phyloP scores from a whole-genome alignment of 331 rosid species.

The Saraca asoca region DNA sequence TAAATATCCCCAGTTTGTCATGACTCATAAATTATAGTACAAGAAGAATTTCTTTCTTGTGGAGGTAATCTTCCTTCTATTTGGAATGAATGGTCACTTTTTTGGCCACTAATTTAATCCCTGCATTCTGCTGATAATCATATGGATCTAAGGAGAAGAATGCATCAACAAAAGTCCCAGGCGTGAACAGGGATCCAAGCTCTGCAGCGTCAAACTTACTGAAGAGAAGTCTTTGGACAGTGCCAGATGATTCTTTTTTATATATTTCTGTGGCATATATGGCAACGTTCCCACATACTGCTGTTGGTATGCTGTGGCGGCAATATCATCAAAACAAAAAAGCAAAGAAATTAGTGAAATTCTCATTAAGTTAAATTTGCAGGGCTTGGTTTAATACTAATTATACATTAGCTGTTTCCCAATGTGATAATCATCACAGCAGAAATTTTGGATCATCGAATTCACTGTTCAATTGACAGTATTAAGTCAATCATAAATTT shows the following conservation, averaged over 20 bases:
- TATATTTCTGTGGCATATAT: constrained; percentile 79
- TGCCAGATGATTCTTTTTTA: constrained; percentile 62
- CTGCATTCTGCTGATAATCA: constrained; percentile 84
- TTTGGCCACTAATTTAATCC: constrained; percentile 74
- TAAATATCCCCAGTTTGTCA: too few relatives aligned
- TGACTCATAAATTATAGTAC: too few relatives aligned
- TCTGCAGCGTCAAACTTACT: constrained; percentile 69
- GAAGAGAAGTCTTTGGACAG: constrained; percentile 57
- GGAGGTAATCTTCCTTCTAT: constrained; percentile 25
- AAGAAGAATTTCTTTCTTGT: too few relatives aligned
- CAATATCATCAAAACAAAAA: neutral
- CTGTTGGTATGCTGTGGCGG: constrained; percentile 70
- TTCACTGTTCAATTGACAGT: constrained; percentile 9
- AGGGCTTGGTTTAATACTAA: neutral
- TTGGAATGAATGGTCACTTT: constrained; percentile 67
- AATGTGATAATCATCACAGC: constrained; percentile 12
- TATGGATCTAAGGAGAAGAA: constrained; percentile 77
- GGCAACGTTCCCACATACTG: constrained; percentile 49
- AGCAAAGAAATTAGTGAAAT: constrained; percentile 26
- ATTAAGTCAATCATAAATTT: neutral
- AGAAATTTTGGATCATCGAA: constrained; percentile 8
- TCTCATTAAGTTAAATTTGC: constrained; percentile 1
- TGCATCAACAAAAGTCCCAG: constrained; percentile 71
- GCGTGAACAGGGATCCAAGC: constrained; percentile 57
- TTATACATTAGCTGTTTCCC: neutral